Base-by-base conservation (phyloP, 164 flowering plant species). In the Santalum album region DNA sequence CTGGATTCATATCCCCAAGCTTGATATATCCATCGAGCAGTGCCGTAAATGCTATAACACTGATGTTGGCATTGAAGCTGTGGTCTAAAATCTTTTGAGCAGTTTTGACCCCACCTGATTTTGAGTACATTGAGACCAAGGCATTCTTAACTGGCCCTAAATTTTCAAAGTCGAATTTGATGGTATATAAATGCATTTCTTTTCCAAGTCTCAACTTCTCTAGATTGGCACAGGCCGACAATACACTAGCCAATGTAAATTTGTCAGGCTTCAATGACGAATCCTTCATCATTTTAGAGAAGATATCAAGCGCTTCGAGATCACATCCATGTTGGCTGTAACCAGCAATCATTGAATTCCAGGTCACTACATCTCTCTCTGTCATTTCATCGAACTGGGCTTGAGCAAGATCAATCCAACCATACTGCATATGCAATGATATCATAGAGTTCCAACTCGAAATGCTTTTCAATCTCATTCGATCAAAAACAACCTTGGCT, bases 61-160 rank as follows among this genome's bases (percentile, higher is more conserved):
- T 71, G 24, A 87, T 70, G 54, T 71, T 60, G 34, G 75, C 56
- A 36, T 55, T 34, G 24, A 62, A 56, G 27, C 68, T 62, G 25
- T 59, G 59, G 25, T 74, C 69, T 9, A 87, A 58, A 50, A 87
- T 46, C 57, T 61, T 80, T 53, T 25, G 65, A 26, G 95, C 95
- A 40, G 58, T 69, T 40, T 72, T 71, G 39, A 86, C 73, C 24
- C 69, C 76, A 1, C 91, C 87, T 15, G 82, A 77, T 69, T 82
- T 87, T 15, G 91, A 75, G 60, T 90, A 90, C 87, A 87, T 79
- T 7, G 87, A 82, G 49, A 87, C 71, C 76, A 90, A 69, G 51
- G 98, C 82, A 71, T 86, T 90, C 38, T 68, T 72, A 21, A 87
- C 86, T 9, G 81, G 75, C 14, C 74, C 81, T 51, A 53, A 35